Evolutionary conservation across 768 basidiomycete species (phyloP).

Genomic region (Suillus fuscotomentosus): DNA sequence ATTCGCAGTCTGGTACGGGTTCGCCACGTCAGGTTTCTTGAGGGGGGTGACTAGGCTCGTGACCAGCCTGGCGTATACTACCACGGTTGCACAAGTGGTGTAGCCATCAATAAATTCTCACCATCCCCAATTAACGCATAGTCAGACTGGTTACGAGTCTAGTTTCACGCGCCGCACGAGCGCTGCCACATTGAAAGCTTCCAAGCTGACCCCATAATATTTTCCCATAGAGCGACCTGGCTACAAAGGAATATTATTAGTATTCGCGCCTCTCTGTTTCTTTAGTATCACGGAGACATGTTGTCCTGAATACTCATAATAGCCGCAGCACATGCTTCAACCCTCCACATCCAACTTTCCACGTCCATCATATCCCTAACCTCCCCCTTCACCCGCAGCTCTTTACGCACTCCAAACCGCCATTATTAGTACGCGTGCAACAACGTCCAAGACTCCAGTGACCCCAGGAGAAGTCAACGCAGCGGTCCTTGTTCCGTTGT

Average conservation of each 20-base stretch:
- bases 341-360: slow-evolving; percentile 3
- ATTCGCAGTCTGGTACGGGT: no score
- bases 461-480: slow-evolving; percentile 44
- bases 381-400: slow-evolving; percentile 34
- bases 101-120: no score
- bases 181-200: no score
- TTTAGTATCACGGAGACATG: slow-evolving; percentile 22
- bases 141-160: no score
- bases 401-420: slow-evolving; percentile 21
- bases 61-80: no score
- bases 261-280: not conserved
- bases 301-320: slow-evolving; percentile 24
- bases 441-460: slow-evolving; percentile 13
- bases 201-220: no score
- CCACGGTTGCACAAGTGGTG: no score
- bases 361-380: slow-evolving; percentile 29
- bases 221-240: not conserved
- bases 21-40: no score
- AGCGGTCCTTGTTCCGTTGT: slow-evolving; percentile 74
- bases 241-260: not conserved
- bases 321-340: slow-evolving; percentile 7
- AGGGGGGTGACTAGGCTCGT: no score
- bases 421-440: not conserved
- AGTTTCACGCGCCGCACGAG: no score
- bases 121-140: no score